Evolutionary conservation across 306 rosid genomes (phyloP), one percentile per base, ranked within the genome.

Genomic region (Mimosa pudica): DNA sequence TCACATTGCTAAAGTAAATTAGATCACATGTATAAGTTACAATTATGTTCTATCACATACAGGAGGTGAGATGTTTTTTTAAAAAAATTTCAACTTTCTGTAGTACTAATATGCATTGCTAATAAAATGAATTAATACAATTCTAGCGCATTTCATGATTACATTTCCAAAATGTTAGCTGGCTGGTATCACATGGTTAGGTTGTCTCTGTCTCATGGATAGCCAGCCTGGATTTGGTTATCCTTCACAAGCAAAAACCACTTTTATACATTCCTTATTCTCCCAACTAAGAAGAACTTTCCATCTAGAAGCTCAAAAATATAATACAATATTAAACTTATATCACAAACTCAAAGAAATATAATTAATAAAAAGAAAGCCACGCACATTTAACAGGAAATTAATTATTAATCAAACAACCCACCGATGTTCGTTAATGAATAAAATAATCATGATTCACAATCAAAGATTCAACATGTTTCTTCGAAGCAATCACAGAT

Each of bases 201-300:
- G 82, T 75, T 84, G 84, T 83, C 89, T 70, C 71, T 80, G 76
- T 86, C 84, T 73, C 17, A 64, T 78, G 75, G 60, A 71, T 75
- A 66, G 75, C 82, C 87, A 86, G 89, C 55, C 88, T 80, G 88
- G 77, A 77, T 74, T 67, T 80, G 5, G 81, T 73, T 73, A 69
- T 70, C 61, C 51, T 82, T 82, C 79, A 77, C 88, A 85, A 83
- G 85, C 81, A 75, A 77, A 44, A 70, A 14, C 57, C 65, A 30
- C 65, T 60, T 57, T 60, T 60, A 16, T 55, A 55, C 61, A 35
- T 74, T 67, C 13, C 66, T 70, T 46, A 51, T 75, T 80, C 70
- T 70, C 63, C 74, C 38, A 61, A 30, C 65, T 35, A 42, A 82
- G 64, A 70, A 71, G 30, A 70, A 71, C 58, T 55, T 35, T 7